Percentiles rank a stretch among this genome's conserved stretches.
These are phyloP conservation scores for Eucalyptus curtisii DNA, from an alignment of 345 rosid species.

Conservation along the genomic window DNA sequence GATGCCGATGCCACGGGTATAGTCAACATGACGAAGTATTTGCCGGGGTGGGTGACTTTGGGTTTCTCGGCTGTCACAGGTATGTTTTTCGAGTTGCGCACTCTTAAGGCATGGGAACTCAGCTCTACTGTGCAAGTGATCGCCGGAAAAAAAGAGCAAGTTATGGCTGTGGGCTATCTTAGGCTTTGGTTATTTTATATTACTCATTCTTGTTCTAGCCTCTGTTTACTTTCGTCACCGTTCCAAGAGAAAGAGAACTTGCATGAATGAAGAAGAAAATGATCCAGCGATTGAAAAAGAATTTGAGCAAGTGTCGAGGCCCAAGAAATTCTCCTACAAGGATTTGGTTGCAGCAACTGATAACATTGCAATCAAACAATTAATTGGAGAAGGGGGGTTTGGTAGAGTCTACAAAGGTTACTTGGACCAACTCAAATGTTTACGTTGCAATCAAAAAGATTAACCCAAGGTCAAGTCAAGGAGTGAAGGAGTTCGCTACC, in stretches of 20 bases:
- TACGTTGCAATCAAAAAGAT: background rate
- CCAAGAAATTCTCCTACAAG: background rate
- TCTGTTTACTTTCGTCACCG: background rate
- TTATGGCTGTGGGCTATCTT: background rate
- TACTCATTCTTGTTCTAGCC: background rate
- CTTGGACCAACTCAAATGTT: background rate
- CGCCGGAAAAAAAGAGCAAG: background rate
- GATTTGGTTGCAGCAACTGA: background rate
- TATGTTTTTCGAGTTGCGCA: background rate
- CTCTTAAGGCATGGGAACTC: background rate
- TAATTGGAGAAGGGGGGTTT: background rate
- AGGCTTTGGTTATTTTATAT: background rate
- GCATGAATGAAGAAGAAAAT: background rate
- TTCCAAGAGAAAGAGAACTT: background rate
- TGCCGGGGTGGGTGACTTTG: slow-evolving; percentile 2
- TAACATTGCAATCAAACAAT: background rate
- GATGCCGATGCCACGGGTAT: background rate
- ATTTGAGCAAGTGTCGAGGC: background rate
- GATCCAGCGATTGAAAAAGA: background rate
- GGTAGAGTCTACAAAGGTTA: background rate
- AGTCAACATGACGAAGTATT: background rate
- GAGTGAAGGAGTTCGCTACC: background rate
- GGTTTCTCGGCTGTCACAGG: slow-evolving; percentile 6
- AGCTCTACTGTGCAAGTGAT: background rate
- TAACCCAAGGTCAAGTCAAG: background rate